Evolutionary conservation across 2,329 filamentous ascomycete genomes (phyloP), one percentile per base, ranked within the genome.

Genomic region (Sporothrix globosa): DNA sequence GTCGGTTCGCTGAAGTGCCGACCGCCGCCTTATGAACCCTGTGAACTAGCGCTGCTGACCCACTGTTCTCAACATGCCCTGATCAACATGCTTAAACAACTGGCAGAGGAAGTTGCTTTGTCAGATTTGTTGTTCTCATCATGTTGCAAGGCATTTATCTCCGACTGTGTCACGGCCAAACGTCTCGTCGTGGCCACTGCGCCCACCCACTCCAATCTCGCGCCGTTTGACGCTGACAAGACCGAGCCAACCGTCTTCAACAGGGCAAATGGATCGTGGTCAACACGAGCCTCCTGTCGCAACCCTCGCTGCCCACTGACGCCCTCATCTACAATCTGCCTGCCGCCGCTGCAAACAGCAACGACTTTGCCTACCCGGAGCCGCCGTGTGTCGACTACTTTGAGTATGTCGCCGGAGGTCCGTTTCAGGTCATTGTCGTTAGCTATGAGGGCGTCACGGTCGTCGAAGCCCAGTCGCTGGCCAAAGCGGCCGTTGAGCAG

Each of bases 111-210:
- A 34, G 34, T 34, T 34, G 34, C 34, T 30, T 30, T 34, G 34
- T 34, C 34, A 34, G 3, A 34, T 34, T 6, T 6, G 71, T 75
- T 9, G 73, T 82, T 19, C 74, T 76, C 19, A 78, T 81, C 13
- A 17, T 69, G 60, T 69, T 73, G 60, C 75, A 73, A 44, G 69
- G 70, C 4, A 70, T 67, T 10, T 76, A 76, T 27, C 67, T 60
- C 19, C 72, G 75, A 71, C 75, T 74, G 1, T 9, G 76, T 82
- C 54, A 70, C 73, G 19, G 78, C 79, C 10, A 78, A 78, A 68
- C 76, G 76, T 50, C 75, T 82, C 0, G 75, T 82, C 21, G 72
- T 82, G 60, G 75, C 81, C 30, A 76, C 81, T 56, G 77, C 79
- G 30, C 81, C 81, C 0, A 79, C 75, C 2, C 60, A 75, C 0